Conservation (phyloP, 805 yeast species). For the Cyberlindnera maritima region DNA sequence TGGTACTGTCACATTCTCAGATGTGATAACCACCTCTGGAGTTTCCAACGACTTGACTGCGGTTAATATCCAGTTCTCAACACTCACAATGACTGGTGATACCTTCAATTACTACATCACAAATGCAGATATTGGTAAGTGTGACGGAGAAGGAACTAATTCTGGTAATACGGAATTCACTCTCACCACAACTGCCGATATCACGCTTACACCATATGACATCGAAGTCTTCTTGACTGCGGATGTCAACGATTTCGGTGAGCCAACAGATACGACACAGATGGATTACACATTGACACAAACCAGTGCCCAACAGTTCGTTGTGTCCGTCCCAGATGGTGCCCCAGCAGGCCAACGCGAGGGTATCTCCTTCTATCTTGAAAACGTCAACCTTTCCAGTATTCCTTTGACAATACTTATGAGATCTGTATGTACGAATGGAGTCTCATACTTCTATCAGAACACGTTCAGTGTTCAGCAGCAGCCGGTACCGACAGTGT, state of each 20-base stretch:
- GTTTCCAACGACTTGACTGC: not conserved
- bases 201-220: not conserved
- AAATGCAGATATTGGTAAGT: slow-evolving; percentile 1
- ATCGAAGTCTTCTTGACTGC: slow-evolving; percentile 1
- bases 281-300: not conserved
- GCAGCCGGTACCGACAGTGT: too few relatives aligned
- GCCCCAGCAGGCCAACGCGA: slow-evolving; percentile 10
- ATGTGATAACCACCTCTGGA: too few relatives aligned
- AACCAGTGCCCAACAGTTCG: too few relatives aligned
- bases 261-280: not conserved
- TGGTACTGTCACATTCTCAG: not conserved
- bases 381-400: too few relatives aligned
- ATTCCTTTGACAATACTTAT: too few relatives aligned
- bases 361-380: slow-evolving; percentile 9
- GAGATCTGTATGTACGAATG: too few relatives aligned
- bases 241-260: slow-evolving; percentile 4
- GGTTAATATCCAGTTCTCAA: not conserved
- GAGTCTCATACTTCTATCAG: too few relatives aligned
- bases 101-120: slow-evolving; percentile 9
- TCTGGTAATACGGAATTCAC: slow-evolving; percentile 14
- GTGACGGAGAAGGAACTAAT: slow-evolving; percentile 2
- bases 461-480: too few relatives aligned
- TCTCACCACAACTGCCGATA: not conserved
- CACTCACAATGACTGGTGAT: slow-evolving; percentile 19
- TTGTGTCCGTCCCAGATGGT: slow-evolving; percentile 5